Conservation (phyloP, 2,329 filamentous ascomycete genomes). For the Talaromyces pinophilus region DNA sequence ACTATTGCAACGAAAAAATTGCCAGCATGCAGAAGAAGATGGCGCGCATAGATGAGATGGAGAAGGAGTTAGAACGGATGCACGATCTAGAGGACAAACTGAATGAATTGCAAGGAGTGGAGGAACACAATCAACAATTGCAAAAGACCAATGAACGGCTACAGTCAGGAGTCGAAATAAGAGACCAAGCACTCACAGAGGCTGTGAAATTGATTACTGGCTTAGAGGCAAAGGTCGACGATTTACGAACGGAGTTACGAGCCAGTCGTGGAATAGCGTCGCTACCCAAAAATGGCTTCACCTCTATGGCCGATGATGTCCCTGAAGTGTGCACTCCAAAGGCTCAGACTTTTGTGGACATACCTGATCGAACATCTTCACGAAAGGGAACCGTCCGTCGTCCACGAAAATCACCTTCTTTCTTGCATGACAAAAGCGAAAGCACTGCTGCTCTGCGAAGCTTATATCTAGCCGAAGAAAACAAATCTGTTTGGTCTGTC, state of each 20-base stretch:
- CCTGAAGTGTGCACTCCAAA: constrained; percentile 34
- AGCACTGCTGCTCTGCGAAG: constrained; percentile 44
- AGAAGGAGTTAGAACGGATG: constrained; percentile 38
- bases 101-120: constrained; percentile 39
- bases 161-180: constrained; percentile 40
- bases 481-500: constrained; percentile 31
- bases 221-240: constrained; percentile 43
- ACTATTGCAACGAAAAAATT: constrained; percentile 44
- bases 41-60: constrained; percentile 40
- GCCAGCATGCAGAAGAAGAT: constrained; percentile 39
- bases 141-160: constrained; percentile 43
- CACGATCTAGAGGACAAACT: constrained; percentile 37
- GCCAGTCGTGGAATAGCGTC: constrained; percentile 29
- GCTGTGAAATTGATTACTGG: constrained; percentile 48
- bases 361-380: constrained; percentile 45
- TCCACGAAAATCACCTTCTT: constrained; percentile 42
- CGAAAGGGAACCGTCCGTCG: constrained; percentile 34
- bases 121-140: constrained; percentile 40
- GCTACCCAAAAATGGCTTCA: constrained; percentile 30
- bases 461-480: constrained; percentile 37
- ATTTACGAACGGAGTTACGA: constrained; percentile 36
- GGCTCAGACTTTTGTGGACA: constrained; percentile 33
- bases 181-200: constrained; percentile 46
- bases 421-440: constrained; percentile 39
- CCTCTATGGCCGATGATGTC: constrained; percentile 9